Conservation (phyloP, 2,329 filamentous ascomycete species). For the Neurospora crassa region DNA sequence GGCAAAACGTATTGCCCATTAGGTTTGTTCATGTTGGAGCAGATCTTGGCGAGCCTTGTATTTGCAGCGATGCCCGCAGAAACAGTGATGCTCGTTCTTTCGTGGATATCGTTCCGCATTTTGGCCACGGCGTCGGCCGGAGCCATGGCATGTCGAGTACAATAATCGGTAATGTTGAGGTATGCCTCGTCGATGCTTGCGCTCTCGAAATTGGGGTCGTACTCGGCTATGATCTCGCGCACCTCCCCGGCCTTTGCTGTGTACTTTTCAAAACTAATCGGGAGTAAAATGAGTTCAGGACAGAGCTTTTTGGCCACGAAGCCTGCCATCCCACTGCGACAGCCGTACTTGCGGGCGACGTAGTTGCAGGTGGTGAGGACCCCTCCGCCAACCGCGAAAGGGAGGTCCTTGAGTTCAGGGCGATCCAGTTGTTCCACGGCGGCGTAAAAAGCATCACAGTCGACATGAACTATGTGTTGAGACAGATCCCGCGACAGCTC, state of each 20-base stretch:
- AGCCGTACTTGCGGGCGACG: slow-evolving; percentile 78
- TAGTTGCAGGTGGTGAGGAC: slow-evolving; percentile 67
- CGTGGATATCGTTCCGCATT: slow-evolving; percentile 66
- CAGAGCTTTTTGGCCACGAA: slow-evolving; percentile 95
- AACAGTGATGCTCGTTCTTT: slow-evolving; percentile 73
- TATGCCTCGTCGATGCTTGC: slow-evolving; percentile 96
- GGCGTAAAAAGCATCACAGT: slow-evolving; percentile 89
- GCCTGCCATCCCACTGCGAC: slow-evolving; percentile 87
- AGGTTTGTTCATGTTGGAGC: slow-evolving; percentile 91
- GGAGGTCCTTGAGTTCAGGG: slow-evolving; percentile 75
- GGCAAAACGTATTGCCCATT: slow-evolving; percentile 81
- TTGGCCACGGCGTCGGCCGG: slow-evolving; percentile 68
- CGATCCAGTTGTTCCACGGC: slow-evolving; percentile 80
- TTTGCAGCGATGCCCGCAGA: slow-evolving; percentile 94
- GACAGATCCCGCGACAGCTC: slow-evolving; percentile 72
- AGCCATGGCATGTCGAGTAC: slow-evolving; percentile 53
- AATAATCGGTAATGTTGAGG: slow-evolving; percentile 87
- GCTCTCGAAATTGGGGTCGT: slow-evolving; percentile 85
- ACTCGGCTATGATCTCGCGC: slow-evolving; percentile 70
- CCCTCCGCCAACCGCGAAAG: slow-evolving; percentile 77
- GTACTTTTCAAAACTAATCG: slow-evolving; percentile 86
- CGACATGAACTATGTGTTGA: slow-evolving; percentile 81
- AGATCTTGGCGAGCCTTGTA: slow-evolving; percentile 88
- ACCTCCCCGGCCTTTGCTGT: slow-evolving; percentile 82
- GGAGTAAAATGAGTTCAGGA: slow-evolving; percentile 71